Base-by-base conservation (phyloP, 768 basidiomycete species). In the Termitomyces heimii region DNA sequence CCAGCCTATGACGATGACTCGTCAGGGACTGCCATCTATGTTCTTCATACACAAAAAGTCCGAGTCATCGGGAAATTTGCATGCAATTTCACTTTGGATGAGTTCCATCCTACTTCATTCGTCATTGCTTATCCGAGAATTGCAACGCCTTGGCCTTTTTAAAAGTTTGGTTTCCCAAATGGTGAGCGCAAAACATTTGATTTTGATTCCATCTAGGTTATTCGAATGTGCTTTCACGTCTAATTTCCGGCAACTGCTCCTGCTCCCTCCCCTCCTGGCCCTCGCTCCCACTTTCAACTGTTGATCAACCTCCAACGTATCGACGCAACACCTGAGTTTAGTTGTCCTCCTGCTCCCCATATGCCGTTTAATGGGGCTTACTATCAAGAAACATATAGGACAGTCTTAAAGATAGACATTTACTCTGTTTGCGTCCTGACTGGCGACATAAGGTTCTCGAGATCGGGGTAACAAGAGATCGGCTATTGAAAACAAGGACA, bases 201-300 rank as follows among this genome's bases (percentile, higher is more conserved):
- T 70, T 3, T 66, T 69, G 60, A 63, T 18, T 52, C 66, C 35
- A 67, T 74, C n/a, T 75, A 66, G 51, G 65, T 77, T 72, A 70
- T 52, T 75, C 75, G 62, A 73, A 77, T 61, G n/a, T 75, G 73
- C 64, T 34, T 75, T 75, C 60, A 73, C 73, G 75, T 74, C 51
- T 47, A 5, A 2, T 43, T 29, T 12, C 22, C 28, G 18, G 14
- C 3, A 24, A 10, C 24, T 8, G 26, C 14, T 20, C 29, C 28
- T 20, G 20, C 26, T 0, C 8, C 32, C 5, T 14, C 18, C 34
- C 5, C 44, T 32, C 5, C 16, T 12, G 22, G 6, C 9, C 20
- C 35, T 16, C 12, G 9, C 35, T 9, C 9, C 16, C 34, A 0
- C n/a, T 20, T 22, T 8, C 24, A 13, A 39, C 50, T 13, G 26